Evolutionary conservation across 2,329 filamentous ascomycete genomes (phyloP), one percentile per base, ranked within the genome.

Genomic region (Aureobasidium namibiae): DNA sequence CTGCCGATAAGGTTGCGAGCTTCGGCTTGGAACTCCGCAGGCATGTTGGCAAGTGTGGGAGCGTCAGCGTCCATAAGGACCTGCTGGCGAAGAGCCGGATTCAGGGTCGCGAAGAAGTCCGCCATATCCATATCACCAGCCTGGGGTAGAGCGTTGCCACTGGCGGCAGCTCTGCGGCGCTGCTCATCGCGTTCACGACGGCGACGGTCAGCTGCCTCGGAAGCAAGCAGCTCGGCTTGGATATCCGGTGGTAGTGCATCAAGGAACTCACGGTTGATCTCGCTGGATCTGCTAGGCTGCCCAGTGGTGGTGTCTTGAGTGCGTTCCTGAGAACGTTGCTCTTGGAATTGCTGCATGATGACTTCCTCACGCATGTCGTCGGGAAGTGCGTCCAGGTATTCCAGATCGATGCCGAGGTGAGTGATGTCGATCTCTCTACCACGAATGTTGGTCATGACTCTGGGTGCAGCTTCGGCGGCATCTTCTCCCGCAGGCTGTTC

Each of bases 321-420:
- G 10, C 49, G 36, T 73, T 90, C 82, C 71, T 94, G 85, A 8
- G 88, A 88, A 63, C 92, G 85, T 65, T 92, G 84, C 64, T 90
- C 86, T 56, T 89, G 90, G 63, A 96, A 83, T 61, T 95, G 91
- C 63, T 92, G 86, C 71, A 95, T 90, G 64, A 99, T 89, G 50
- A 99, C 94, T 70, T 99, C 94, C 72, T 97, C 92, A 46, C 94
- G 83, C 69, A 97, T 86, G 62, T 99, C 95, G 66, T 99, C 94
- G 0, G 94, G 94, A n/a, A 99, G 77, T n/a, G 92, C 95, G 61
- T 94, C 90, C 7, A 99, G 83, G 73, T 96, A 99, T 60, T 95
- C 92, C 16, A 88, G 83, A 69, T 99, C 94, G 66, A 99, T 97
- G 50, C 92, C 92, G 62, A 99, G 81, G 62, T 90, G 89, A 0